Base-by-base conservation (phyloP, 345 rosid genomes). In the Nasturtium officinale region DNA sequence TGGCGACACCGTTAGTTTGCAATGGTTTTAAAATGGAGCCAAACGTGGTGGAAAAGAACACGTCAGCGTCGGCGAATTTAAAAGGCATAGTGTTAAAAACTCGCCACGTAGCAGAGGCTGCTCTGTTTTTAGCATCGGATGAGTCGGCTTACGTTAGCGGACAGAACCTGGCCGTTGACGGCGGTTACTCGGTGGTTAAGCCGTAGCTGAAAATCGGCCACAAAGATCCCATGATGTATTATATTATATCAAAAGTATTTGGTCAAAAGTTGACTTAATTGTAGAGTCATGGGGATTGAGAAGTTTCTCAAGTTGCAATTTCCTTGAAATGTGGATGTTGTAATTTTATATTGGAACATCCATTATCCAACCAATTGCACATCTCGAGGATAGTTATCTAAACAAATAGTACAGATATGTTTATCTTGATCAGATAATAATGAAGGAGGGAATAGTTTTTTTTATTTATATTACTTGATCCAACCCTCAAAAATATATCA, bases 71-170 rank as follows among this genome's bases (percentile, higher is more conserved):
- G 7, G 88, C 80, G 9, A 93, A 86, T 75, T 77, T 90, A 75
- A 91, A 89, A 70, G 96, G 97, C 7, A 59, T 88, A 12, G 83
- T 79, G 50, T 67, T 91, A 77, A 91, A 87, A 82, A 85, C 95
- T 3, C 81, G 78, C 37, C 91, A 94, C 21, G 82, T 89, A 29
- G 98, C 97, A 16, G 95, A 94, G 64, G 84, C 93, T 7, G 98
- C 91, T 25, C 29, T 94, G 78, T 94, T 91, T 78, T 81, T 94
- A 26, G 98, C 96, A 17, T 89, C 95, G 0, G 96, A 91, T 79
- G 98, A 88, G 60, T 86, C 98, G 6, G 85, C 80, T 37, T 91
- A 89, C 56, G 64, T 94, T 35, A 91, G 96, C 35, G 98, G 98
- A 5, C 98, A 85, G 65, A 91, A 94, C 71, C 75, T 91, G 82